These are phyloP conservation scores for Acorus calamus DNA, from an alignment of 106 monocot genomes.

Conservation along the genomic window DNA sequence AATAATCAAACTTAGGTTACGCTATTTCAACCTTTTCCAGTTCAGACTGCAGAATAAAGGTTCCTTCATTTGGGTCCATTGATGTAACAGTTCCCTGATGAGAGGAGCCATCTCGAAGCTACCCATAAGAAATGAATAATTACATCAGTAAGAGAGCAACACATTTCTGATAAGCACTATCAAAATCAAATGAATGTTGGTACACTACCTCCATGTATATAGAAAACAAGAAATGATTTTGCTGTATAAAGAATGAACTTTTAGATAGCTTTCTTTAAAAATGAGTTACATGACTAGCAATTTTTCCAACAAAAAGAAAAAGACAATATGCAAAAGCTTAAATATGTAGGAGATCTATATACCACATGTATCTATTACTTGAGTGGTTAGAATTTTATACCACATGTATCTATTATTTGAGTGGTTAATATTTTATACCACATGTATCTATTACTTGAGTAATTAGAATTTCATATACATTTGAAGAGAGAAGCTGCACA, in stretches of 20 bases:
- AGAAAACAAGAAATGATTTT: too few species aligned
- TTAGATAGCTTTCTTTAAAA: too few species aligned
- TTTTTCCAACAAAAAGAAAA: background rate
- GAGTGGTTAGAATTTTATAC: too few species aligned
- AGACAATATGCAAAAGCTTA: background rate
- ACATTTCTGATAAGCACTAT: background rate
- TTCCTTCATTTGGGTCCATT: constrained; percentile 86
- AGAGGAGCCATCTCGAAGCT: constrained; percentile 95
- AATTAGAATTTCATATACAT: too few species aligned
- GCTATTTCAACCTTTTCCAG: constrained; percentile 44
- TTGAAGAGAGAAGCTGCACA: too few species aligned
- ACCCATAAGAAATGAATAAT: constrained; percentile 5
- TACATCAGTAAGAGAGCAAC: background rate
- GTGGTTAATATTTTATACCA: too few species aligned
- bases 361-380: too few species aligned
- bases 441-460: too few species aligned
- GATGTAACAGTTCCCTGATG: constrained; percentile 95
- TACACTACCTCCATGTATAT: background rate
- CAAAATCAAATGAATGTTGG: background rate
- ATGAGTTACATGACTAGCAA: too few species aligned
- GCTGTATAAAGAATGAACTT: too few species aligned
- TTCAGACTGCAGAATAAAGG: constrained; percentile 79
- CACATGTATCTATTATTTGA: too few species aligned
- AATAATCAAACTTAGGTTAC: background rate
- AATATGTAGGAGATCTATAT: too few species aligned